These are phyloP conservation scores for Pythium phragmitis DNA, from an alignment of 352 stramenopile genomes.

Conservation along the genomic window DNA sequence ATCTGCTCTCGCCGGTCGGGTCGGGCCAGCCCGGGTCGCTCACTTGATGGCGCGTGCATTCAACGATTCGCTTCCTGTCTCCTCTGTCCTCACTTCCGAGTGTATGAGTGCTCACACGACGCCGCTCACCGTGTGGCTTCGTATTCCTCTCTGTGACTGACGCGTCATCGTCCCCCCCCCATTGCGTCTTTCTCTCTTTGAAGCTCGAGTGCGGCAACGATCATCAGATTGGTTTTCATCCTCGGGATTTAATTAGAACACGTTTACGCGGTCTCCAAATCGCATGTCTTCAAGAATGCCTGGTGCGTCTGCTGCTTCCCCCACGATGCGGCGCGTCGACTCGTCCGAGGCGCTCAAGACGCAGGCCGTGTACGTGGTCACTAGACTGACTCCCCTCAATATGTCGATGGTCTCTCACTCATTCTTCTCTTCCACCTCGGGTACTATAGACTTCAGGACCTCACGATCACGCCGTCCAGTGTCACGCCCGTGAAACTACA, in stretches of 20 bases:
- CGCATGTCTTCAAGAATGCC: constrained; percentile 27
- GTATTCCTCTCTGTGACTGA: not conserved
- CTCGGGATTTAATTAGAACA: too few relatives aligned
- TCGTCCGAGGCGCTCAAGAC: constrained; percentile 29
- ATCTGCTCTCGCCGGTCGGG: too few relatives aligned
- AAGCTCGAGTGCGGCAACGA: too few relatives aligned
- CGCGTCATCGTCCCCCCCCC: not conserved
- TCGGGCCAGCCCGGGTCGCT: not conserved
- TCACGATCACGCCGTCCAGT: constrained; percentile 17
- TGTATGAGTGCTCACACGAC: not conserved
- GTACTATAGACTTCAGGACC: constrained; percentile 18
- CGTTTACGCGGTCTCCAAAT: too few relatives aligned
- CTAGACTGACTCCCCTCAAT: not conserved
- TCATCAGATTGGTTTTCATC: too few relatives aligned
- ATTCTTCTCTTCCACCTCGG: too few relatives aligned
- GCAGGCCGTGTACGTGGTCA: constrained; percentile 25
- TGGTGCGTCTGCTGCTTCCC: constrained; percentile 6
- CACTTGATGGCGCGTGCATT: not conserved
- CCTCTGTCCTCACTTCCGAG: not conserved
- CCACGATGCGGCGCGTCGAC: constrained; percentile 17
- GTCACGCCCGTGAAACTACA: constrained; percentile 26
- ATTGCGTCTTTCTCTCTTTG: not conserved
- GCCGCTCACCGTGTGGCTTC: not conserved
- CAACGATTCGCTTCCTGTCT: not conserved
- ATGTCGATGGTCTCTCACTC: not conserved